These are phyloP conservation scores for Klebsormidium nitens DNA, from an alignment of 139 green algal species.

Conservation along the genomic window DNA sequence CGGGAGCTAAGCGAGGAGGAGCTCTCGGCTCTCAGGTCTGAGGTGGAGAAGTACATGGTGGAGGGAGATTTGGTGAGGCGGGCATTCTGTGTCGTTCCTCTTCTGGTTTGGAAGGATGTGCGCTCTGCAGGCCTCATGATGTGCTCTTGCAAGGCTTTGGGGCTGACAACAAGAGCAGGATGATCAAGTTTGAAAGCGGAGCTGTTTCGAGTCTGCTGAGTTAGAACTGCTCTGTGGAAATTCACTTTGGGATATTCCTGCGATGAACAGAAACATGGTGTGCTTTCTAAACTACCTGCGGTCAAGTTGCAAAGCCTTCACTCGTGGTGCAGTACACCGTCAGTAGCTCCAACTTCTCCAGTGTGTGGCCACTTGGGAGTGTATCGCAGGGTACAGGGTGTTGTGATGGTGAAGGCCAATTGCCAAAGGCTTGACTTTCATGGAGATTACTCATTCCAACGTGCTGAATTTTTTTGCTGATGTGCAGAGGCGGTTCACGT, in stretches of 20 bases:
- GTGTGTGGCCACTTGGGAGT: background rate
- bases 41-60: constrained; percentile 50
- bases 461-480: constrained; percentile 1
- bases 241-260: too few species aligned
- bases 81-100: background rate
- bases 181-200: too few species aligned
- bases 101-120: too few species aligned
- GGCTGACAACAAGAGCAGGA: too few species aligned
- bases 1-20: constrained; percentile 94
- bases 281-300: background rate
- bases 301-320: background rate
- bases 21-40: constrained; percentile 83
- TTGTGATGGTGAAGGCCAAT: background rate
- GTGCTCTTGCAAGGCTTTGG: too few species aligned
- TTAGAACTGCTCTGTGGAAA: too few species aligned
- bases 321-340: too few species aligned
- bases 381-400: background rate
- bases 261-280: too few species aligned
- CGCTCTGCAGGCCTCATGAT: background rate
- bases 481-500: constrained; percentile 64
- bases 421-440: constrained; percentile 8
- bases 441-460: too few species aligned
- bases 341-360: too few species aligned
- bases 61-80: constrained; percentile 62
- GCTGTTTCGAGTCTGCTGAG: constrained; percentile 1